A percentile compares a stretch with the other conserved stretches of the same genome.
These are phyloP conservation scores for Penicillium rolfsii DNA, from an alignment of 2,329 filamentous ascomycete genomes.

Conservation along the genomic window DNA sequence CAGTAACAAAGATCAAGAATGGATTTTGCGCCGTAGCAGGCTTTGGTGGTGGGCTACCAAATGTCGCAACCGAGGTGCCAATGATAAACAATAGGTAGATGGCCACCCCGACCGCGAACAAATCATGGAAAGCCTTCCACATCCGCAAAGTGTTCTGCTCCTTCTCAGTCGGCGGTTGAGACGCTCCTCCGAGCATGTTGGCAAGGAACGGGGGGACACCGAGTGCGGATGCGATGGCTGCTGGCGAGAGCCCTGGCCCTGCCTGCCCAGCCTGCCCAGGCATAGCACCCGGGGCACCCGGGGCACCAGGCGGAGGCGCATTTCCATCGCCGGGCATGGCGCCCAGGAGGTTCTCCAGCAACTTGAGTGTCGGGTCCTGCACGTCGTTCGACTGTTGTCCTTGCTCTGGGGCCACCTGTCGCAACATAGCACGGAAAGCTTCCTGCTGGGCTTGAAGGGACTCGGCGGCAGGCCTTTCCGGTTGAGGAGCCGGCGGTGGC, in stretches of 20 bases:
- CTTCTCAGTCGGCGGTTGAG: constrained; percentile 42
- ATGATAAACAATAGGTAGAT: constrained; percentile 54
- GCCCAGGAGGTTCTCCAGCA: constrained; percentile 43
- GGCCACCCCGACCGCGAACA: constrained; percentile 61
- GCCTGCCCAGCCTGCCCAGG: constrained; percentile 12
- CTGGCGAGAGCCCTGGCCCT: constrained; percentile 26
- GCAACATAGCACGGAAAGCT: constrained; percentile 46
- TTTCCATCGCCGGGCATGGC: constrained; percentile 31
- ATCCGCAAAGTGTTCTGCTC: constrained; percentile 43
- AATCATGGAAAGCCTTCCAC: constrained; percentile 62
- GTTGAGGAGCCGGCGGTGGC: constrained; percentile 23
- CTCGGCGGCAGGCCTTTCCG: constrained; percentile 37
- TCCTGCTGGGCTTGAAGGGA: constrained; percentile 47
- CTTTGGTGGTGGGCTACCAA: constrained; percentile 46
- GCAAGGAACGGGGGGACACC: constrained; percentile 47
- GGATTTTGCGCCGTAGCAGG: constrained; percentile 51
- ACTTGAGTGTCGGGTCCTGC: constrained; percentile 43
- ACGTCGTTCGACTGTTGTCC: constrained; percentile 22
- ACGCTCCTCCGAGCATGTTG: constrained; percentile 44
- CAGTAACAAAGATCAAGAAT: constrained; percentile 52
- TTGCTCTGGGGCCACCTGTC: constrained; percentile 33
- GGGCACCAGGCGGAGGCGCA: constrained; percentile 27
- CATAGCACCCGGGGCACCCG: constrained; percentile 27
- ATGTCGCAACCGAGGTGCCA: constrained; percentile 41
- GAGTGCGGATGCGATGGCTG: constrained; percentile 47